Conservation (phyloP, 1,139 yeast genomes). For the Pichia sp. region DNA sequence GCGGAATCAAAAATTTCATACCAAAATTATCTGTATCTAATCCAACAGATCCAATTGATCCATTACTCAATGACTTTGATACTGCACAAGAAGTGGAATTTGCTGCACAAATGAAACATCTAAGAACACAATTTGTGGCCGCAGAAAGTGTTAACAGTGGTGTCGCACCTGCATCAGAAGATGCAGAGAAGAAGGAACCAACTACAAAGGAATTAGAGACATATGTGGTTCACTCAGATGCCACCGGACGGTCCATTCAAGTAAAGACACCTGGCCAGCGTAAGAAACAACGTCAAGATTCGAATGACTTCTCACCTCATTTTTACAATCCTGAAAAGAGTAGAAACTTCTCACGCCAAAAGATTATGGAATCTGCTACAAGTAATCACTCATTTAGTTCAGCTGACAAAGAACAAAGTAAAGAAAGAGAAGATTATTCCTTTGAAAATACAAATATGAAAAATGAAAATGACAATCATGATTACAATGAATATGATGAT, state of each 20-base stretch:
- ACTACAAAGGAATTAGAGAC: background rate
- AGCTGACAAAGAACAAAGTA: background rate
- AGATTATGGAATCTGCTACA: conserved; percentile 11
- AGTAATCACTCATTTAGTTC: conserved; percentile 1
- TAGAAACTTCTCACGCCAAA: conserved; percentile 8
- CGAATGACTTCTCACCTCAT: conserved; percentile 8
- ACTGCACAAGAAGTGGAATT: conserved; percentile 67
- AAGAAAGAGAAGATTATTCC: background rate
- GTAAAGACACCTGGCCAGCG: background rate
- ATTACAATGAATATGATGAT: conserved; percentile 8
- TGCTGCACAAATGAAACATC: conserved; percentile 65
- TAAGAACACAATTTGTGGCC: conserved; percentile 41
- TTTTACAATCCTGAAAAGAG: conserved; percentile 11
- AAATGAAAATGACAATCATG: background rate
- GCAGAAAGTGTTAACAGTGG: conserved; percentile 15
- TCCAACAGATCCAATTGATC: conserved; percentile 13
- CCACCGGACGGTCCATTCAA: conserved; percentile 4
- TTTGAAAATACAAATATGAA: background rate
- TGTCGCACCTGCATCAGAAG: background rate
- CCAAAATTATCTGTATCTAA: conserved; percentile 5
- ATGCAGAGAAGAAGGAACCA: conserved; percentile 2
- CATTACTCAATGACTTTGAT: conserved; percentile 43
- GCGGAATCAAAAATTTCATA: conserved; percentile 4
- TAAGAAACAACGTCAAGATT: background rate
- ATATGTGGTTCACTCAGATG: conserved; percentile 1